Conservation (phyloP, 768 basidiomycete species). For the Coprinellus micaceus region DNA sequence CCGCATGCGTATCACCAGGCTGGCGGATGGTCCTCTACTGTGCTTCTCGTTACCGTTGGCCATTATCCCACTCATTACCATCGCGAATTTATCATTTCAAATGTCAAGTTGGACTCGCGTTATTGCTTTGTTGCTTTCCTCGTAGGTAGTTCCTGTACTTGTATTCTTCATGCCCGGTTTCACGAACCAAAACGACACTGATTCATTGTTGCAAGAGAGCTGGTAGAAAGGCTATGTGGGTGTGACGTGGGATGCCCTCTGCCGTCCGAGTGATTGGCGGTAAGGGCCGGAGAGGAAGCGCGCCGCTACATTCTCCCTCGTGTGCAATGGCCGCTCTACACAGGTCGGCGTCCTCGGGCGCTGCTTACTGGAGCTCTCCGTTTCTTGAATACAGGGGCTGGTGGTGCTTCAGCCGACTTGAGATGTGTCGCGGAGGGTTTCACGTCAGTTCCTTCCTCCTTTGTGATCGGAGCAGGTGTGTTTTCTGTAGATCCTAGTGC, state of each 20-base stretch:
- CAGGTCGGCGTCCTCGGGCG: constrained; percentile 27
- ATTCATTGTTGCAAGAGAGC: no score
- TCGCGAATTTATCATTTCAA: background rate
- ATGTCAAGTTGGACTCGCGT: background rate
- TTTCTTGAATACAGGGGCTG: constrained; percentile 29
- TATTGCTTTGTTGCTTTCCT: background rate
- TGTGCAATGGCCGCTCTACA: constrained; percentile 6
- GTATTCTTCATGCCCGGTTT: background rate
- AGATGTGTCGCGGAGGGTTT: constrained; percentile 3
- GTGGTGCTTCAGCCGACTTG: constrained; percentile 11
- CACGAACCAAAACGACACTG: background rate
- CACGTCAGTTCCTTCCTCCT: constrained; percentile 11
- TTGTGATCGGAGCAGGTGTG: constrained; percentile 10
- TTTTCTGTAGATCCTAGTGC: constrained; percentile 8
- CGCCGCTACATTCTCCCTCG: no score
- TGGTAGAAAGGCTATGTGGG: no score
- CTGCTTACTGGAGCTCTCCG: constrained; percentile 26
- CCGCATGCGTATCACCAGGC: no score
- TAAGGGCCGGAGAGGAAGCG: no score
- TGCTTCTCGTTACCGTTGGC: background rate
- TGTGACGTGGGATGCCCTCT: no score
- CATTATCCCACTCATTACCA: no score
- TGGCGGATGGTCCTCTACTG: no score
- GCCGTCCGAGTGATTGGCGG: no score
- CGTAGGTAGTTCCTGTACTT: background rate